These are phyloP conservation scores for Petrea volubilis DNA, from an alignment of 257 asterid genomes.

Conservation along the genomic window DNA sequence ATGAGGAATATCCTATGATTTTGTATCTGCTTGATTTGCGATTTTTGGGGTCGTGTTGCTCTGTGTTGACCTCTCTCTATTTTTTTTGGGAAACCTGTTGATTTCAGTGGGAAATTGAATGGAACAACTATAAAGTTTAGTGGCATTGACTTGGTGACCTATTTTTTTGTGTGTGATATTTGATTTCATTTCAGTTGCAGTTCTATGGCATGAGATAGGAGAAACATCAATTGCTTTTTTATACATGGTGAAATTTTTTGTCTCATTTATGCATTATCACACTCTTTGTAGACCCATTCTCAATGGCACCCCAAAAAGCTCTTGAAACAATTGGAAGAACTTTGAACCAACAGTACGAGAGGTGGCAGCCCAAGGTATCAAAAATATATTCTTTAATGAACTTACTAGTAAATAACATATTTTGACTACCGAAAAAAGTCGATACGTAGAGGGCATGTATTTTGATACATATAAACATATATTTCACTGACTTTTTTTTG, in stretches of 20 bases:
- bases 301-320: constrained; percentile 60
- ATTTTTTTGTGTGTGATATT: background rate
- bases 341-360: constrained; percentile 56
- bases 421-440: constrained; percentile 1
- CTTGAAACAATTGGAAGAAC: constrained; percentile 56
- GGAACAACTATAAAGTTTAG: background rate
- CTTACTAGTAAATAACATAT: constrained; percentile 12
- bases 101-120: no score
- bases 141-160: background rate
- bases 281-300: constrained; percentile 67
- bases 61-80: background rate
- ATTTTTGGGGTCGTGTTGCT: background rate
- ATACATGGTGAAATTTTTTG: constrained; percentile 5
- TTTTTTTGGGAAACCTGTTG: no score
- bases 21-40: constrained; percentile 1
- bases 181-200: background rate
- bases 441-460: background rate
- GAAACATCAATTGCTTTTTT: background rate
- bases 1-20: background rate
- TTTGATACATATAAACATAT: background rate
- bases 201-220: background rate
- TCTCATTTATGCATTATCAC: constrained; percentile 26
- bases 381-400: background rate
- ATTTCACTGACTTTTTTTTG: no score
- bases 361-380: constrained; percentile 87